Percentiles rank a stretch among this genome's conserved stretches.
Evolutionary conservation across 2,329 filamentous ascomycete species (phyloP).

Genomic region (Fusarium ambrosium): DNA sequence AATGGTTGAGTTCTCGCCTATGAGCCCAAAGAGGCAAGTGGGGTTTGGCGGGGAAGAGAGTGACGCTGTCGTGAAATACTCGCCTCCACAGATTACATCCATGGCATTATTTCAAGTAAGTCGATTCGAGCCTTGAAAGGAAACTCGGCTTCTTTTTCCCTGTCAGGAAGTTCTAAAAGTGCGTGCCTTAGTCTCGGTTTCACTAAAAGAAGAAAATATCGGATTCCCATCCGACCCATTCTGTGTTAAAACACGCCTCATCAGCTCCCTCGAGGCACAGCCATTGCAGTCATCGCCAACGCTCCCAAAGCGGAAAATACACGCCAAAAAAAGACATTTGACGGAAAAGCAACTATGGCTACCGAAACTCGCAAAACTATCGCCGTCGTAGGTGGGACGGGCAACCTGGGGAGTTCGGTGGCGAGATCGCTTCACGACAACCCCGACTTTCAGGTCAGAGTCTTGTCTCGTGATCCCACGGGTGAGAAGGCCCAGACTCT

Average conservation of each 20-base stretch:
- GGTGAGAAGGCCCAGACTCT: background rate
- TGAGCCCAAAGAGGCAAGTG: background rate
- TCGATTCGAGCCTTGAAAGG: background rate
- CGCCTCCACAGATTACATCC: background rate
- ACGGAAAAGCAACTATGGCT: background rate
- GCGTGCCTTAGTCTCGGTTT: background rate
- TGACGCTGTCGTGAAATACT: background rate
- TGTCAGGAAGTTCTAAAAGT: background rate
- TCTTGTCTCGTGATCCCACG: conserved; percentile 1
- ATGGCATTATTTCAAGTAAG: background rate
- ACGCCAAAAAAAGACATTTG: background rate
- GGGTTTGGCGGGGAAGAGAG: background rate
- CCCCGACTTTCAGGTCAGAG: background rate
- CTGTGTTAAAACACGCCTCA: background rate
- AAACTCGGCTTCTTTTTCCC: background rate
- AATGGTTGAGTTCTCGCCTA: background rate
- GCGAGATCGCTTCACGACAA: background rate
- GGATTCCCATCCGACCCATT: background rate
- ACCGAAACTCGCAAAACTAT: background rate
- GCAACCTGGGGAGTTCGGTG: background rate
- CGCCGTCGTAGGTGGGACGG: background rate
- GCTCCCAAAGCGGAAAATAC: background rate
- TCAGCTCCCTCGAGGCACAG: background rate
- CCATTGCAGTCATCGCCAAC: background rate
- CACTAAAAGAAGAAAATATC: background rate